Evolutionary conservation across 257 asterid genomes (phyloP), one percentile per base, ranked within the genome.

Genomic region (Datura wrightii): DNA sequence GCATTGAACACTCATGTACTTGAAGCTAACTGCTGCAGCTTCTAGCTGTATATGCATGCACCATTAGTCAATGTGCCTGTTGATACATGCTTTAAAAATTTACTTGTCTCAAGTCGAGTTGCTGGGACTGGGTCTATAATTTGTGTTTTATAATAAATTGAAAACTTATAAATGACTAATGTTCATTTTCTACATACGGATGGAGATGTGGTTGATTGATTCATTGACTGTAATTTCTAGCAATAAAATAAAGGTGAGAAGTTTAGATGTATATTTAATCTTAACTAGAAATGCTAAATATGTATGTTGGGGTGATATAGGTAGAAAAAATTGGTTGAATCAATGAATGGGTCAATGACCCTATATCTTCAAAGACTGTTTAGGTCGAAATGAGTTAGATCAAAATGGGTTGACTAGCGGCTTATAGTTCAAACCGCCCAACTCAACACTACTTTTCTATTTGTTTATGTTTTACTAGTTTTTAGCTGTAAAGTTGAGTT

Each of bases 351-450:
- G 56, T 71, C 39, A 71, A 4, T 72, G 58, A n/a, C 34, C 8
- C 56, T 10, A 44, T 46, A n/a, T 46, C 5, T 46, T 10, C 37
- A 0, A 72, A 19, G 80, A 19, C 41, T 72, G 41, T 19, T 46
- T 19, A 31, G 80, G 80, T 44, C 54, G n/a, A 72, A 71, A 71
- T 42, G n/a, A n/a, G n/a, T n/a, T n/a, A n/a, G n/a, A n/a, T n/a
- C n/a, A n/a, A n/a, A n/a, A n/a, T n/a, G n/a, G n/a, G n/a, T n/a
- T n/a, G n/a, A n/a, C n/a, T n/a, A n/a, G n/a, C n/a, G n/a, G n/a
- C n/a, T n/a, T n/a, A n/a, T n/a, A n/a, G n/a, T n/a, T n/a, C n/a
- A n/a, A n/a, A n/a, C n/a, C n/a, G n/a, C n/a, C n/a, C n/a, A n/a
- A n/a, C n/a, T n/a, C n/a, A 72, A 46, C 59, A 11, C 10, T 46